Evolutionary conservation across 305 asterid species (phyloP), one percentile per base, ranked within the genome.

Genomic region (Fraxinus floribunda): DNA sequence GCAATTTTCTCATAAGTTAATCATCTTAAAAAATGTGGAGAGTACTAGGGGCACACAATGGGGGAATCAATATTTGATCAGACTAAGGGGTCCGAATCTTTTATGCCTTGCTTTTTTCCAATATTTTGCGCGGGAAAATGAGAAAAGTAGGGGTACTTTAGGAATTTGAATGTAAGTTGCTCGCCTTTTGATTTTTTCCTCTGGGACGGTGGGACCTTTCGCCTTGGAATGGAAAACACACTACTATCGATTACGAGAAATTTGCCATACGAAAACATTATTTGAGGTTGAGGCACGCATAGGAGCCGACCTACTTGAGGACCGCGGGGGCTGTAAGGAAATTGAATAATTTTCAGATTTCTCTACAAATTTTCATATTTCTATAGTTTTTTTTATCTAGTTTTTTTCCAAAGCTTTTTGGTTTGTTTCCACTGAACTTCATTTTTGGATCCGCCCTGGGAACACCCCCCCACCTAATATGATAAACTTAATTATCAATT

Each of bases 71-170:
- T 34, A 35, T 35, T 35, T 35, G 38, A 35, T 35, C 38, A 5
- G 38, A 35, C 38, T 35, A 35, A 34, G 36, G 38, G 38, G 30
- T 26, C 30, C 30, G 1, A 26, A 26, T 26, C 30, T 26, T 15
- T 30, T 29, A 26, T 85, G 35, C 15, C 72, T 64, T 24, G 32
- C 71, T 11, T 34, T 71, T 35, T 18, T 22, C 16, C n/a, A 10
- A 5, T 9, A 34, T 16, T 75, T 71, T 79, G 83, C 85, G 90
- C 90, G 91, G 93, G 91, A 72, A 10, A 11, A 39, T 46, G 57
- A 46, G 18, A 46, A 46, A 46, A 46, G 26, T 32, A 52, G 80
- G 90, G 92, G 85, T 71, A 87, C 16, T 84, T 60, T 77, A 22
- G 90, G 83, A 5, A 85, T 34, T 64, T 62, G 7, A 1, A 24